Conservation (phyloP, 306 rosid genomes). For the Casuarina glauca region DNA sequence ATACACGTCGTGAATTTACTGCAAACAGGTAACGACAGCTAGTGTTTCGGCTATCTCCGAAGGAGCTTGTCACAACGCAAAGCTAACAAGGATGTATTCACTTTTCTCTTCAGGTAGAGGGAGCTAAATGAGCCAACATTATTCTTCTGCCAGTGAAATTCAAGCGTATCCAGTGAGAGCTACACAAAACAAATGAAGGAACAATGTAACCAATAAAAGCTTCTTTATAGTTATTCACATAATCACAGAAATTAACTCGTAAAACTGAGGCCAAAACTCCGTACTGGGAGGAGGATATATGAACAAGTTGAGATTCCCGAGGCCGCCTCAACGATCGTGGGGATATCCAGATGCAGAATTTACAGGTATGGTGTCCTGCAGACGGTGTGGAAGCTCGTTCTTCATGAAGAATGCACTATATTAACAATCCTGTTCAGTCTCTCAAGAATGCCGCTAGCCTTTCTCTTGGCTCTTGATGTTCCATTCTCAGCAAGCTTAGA, state of each 20-base stretch:
- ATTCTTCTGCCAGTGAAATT: neutral
- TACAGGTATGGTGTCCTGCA: conserved; percentile 41
- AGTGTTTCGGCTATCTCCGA: too few relatives aligned
- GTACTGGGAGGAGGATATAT: conserved; percentile 44
- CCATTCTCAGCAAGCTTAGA: conserved; percentile 77
- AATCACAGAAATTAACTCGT: conserved; percentile 26
- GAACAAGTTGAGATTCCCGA: conserved; percentile 35
- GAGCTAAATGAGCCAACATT: too few relatives aligned
- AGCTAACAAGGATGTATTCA: neutral
- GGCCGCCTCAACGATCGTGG: conserved; percentile 27
- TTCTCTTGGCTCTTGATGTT: conserved; percentile 89
- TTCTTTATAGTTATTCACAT: conserved; percentile 43
- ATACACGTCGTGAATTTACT: too few relatives aligned
- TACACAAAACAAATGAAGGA: neutral
- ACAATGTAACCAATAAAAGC: conserved; percentile 12
- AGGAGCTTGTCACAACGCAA: too few relatives aligned
- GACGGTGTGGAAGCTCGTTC: conserved; percentile 15
- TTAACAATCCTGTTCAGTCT: conserved; percentile 74
- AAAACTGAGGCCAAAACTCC: conserved; percentile 36
- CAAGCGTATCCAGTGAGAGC: neutral
- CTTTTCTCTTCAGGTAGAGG: neutral
- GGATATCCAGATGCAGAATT: conserved; percentile 50
- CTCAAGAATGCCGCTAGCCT: conserved; percentile 88
- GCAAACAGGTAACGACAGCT: neutral
- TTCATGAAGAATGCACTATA: conserved; percentile 80